Evolutionary conservation across 352 stramenopile species (phyloP).

Genomic region (Thalassiosira exigua): DNA sequence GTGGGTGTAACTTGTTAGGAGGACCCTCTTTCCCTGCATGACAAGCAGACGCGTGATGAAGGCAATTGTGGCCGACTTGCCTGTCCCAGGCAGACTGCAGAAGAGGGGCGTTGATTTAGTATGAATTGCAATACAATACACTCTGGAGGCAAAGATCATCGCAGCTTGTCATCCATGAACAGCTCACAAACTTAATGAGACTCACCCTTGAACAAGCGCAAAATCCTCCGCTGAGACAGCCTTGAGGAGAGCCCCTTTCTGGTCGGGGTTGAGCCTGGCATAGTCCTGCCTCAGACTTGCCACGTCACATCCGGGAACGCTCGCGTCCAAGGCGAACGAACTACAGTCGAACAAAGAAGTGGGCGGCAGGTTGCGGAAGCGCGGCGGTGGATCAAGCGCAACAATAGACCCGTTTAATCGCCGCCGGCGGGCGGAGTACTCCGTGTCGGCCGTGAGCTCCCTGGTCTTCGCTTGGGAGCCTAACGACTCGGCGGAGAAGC

Average conservation of each 20-base stretch:
- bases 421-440: slow-evolving; percentile 38
- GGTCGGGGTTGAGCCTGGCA: slow-evolving; percentile 71
- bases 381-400: slow-evolving; percentile 49
- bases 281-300: slow-evolving; percentile 70
- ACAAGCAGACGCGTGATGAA: slow-evolving; percentile 93
- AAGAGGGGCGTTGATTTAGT: too few species aligned
- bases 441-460: slow-evolving; percentile 45
- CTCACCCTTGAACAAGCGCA: slow-evolving; percentile 90
- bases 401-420: slow-evolving; percentile 63
- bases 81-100: slow-evolving; percentile 83
- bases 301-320: slow-evolving; percentile 68
- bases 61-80: slow-evolving; percentile 96
- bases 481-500: slow-evolving; percentile 54
- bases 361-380: slow-evolving; percentile 17
- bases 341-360: slow-evolving; percentile 28
- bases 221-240: slow-evolving; percentile 92
- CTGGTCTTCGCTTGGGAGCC: slow-evolving; percentile 55
- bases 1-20: slow-evolving; percentile 98
- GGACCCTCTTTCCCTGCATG: slow-evolving; percentile 91
- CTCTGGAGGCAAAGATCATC: not conserved
- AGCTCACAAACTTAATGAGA: not conserved
- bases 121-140: too few species aligned
- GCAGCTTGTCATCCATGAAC: not conserved
- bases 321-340: slow-evolving; percentile 21
- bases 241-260: slow-evolving; percentile 72